Evolutionary conservation across 495 filamentous ascomycete species (phyloP), one percentile per base, ranked within the genome.

Genomic region (Podospora didyma): DNA sequence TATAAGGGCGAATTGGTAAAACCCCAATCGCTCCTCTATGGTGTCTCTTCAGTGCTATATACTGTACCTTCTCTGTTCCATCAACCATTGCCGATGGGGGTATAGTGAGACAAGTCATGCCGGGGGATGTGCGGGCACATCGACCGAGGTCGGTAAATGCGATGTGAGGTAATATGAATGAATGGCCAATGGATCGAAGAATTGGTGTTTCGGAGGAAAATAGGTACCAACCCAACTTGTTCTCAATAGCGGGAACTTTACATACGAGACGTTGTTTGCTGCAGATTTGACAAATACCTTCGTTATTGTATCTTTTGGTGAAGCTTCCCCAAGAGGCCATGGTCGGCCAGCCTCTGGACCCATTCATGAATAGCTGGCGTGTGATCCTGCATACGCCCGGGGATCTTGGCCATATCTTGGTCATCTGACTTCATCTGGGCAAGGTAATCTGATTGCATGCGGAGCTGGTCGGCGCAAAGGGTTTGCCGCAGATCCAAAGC

Each of bases 351-450:
- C 52, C 58, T 69, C 21, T 59, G 62, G 19, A 77, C 70, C 76
- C 76, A 79, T 24, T 67, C 62, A 44, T 79, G 76, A 3, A 79
- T 60, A 1, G 72, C 72, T 0, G 66, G 71, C 3, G 70, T 74
- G 52, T 73, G 70, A 48, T 78, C 74, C 39, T 67, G 66, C 52
- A 65, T 71, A 2, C 75, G 64, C 2, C 71, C 71, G 7, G 62
- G 61, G 14, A 70, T 53, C 20, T 45, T 59, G 24, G 59, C 65
- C 17, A 63, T 59, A 24, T 64, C 57, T 9, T 66, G 67, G 19
- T 62, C 56, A 7, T 61, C 53, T 2, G 53, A 42, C 2, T 46
- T 58, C 10, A 65, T 47, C 56, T 72, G 69, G 3, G 35, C 50
- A 7, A 56, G 42, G 31, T 72, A 67, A 41, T 61, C 55, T 1